Conservation (phyloP, 257 asterid genomes). For the Datura wrightii region DNA sequence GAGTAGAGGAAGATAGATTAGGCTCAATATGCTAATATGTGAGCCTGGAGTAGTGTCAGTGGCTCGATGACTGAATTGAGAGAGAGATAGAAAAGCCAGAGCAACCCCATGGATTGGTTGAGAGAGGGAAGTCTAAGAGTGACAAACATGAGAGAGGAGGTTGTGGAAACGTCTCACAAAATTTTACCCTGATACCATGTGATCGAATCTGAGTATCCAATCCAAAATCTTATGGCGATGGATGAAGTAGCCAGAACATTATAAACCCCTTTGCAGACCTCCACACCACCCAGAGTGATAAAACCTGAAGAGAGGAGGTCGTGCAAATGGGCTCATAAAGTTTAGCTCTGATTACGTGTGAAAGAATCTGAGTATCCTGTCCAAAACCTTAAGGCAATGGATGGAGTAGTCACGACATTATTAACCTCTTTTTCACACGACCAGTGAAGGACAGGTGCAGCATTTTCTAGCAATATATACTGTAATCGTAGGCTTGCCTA, state of each 20-base stretch:
- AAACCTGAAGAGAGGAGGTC: background rate
- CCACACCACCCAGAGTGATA: background rate
- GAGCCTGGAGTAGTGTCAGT: background rate
- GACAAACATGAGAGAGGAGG: background rate
- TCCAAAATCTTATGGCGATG: background rate
- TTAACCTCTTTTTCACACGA: background rate
- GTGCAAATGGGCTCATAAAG: background rate
- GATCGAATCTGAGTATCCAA: slow-evolving; percentile 13
- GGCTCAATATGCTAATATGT: background rate
- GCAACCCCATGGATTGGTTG: background rate
- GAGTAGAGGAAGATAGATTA: background rate
- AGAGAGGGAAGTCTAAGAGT: background rate
- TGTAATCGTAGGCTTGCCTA: background rate
- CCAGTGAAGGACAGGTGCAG: background rate
- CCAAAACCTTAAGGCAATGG: background rate
- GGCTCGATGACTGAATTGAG: background rate
- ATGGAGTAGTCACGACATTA: background rate
- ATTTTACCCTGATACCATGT: background rate
- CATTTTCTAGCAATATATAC: background rate
- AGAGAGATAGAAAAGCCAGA: background rate
- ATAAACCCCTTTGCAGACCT: background rate
- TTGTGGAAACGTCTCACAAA: background rate
- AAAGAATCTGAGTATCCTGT: background rate
- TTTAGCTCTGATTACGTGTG: background rate
- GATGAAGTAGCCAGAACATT: background rate